Base-by-base conservation (phyloP, 352 stramenopile species). In the Phytopythium kandeliae region DNA sequence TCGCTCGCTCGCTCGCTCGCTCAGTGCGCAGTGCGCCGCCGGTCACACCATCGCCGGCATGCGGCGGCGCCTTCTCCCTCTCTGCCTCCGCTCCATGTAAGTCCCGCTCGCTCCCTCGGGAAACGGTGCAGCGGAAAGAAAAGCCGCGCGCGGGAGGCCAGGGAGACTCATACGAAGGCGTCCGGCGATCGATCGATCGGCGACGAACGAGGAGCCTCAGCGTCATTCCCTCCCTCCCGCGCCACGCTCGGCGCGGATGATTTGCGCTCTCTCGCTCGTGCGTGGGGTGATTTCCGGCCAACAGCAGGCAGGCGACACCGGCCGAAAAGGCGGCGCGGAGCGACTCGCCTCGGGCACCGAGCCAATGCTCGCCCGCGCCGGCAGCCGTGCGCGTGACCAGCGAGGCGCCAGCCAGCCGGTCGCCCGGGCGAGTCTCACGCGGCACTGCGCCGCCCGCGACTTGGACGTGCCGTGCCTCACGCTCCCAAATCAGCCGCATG, bases 61-160 rank as follows among this genome's bases (percentile, higher is more conserved):
- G n/a, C n/a, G n/a, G n/a, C n/a, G n/a, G n/a, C n/a, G n/a, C n/a
- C n/a, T n/a, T n/a, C n/a, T n/a, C n/a, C n/a, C n/a, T n/a, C n/a
- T n/a, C n/a, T n/a, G n/a, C n/a, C n/a, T n/a, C n/a, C n/a, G n/a
- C n/a, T n/a, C n/a, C n/a, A n/a, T n/a, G n/a, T n/a, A n/a, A n/a
- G n/a, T 40, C 35, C 16, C 35, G 35, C 35, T 40, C 35, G 35
- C 35, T 40, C n/a, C 22, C 35, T 40, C 7, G 1, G 19, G 36
- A 42, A 42, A 42, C n/a, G n/a, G n/a, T n/a, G n/a, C n/a, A n/a
- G n/a, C 25, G 16, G 36, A 42, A 42, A 15, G 16, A 41, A 41
- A n/a, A 21, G 35, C 16, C 35, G 4, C 35, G n/a, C n/a, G n/a
- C n/a, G n/a, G n/a, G n/a, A n/a, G n/a, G n/a, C n/a, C n/a, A n/a